These are phyloP conservation scores for Neospora caninum DNA, from an alignment of 169 alveolate species.

Conservation along the genomic window DNA sequence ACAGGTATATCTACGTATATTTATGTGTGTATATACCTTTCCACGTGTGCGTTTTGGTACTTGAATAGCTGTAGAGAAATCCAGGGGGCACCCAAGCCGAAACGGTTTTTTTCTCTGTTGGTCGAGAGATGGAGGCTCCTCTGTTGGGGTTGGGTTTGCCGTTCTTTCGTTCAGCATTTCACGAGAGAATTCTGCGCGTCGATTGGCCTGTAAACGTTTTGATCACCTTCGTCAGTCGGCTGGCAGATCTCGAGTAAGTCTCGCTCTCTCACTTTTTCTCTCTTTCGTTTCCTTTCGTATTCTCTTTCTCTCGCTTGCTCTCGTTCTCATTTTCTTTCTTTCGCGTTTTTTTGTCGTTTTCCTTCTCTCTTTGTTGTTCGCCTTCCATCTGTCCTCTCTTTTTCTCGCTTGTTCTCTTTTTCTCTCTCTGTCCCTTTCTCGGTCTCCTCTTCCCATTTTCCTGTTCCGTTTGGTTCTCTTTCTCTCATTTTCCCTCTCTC, in stretches of 20 bases:
- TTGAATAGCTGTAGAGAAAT: no score
- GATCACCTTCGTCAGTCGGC: constrained; percentile 57
- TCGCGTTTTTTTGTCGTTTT: neutral
- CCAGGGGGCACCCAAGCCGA: no score
- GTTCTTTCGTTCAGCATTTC: constrained; percentile 56
- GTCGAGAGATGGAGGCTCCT: neutral
- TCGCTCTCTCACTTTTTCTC: neutral
- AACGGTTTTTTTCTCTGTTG: neutral
- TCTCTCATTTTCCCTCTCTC: no score
- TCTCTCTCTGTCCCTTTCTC: neutral
- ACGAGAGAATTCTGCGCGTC: constrained; percentile 23
- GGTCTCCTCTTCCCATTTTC: neutral
- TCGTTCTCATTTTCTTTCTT: no score
- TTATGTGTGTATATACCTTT: neutral
- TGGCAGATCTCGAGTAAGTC: constrained; percentile 65
- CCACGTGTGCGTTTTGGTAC: no score
- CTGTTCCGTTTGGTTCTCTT: no score
- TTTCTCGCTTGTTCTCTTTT: neutral
- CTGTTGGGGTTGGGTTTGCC: no score
- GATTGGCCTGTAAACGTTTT: constrained; percentile 56
- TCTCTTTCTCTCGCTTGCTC: neutral
- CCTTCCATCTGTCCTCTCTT: neutral
- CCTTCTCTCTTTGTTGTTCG: neutral
- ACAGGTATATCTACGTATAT: neutral
- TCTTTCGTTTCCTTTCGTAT: neutral